Conservation (phyloP, 805 yeast species). For the Hanseniaspora hatyaiensis region DNA sequence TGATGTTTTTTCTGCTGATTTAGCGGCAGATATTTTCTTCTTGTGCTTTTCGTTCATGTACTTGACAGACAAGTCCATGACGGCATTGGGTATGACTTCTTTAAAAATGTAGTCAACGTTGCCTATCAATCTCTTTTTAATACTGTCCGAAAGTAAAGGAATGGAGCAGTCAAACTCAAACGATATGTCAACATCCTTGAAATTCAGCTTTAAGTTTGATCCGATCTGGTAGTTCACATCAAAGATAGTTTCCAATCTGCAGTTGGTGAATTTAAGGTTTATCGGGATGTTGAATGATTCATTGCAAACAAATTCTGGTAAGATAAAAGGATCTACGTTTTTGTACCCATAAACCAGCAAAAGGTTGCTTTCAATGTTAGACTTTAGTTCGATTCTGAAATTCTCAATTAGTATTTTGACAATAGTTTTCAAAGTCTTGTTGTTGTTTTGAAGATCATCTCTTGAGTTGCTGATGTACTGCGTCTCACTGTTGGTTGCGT, state of each 20-base stretch:
- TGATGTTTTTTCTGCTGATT: too few relatives aligned
- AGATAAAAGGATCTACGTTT: constrained; percentile 24
- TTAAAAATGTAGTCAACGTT: constrained; percentile 29
- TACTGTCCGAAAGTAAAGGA: constrained; percentile 27
- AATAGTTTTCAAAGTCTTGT: constrained; percentile 26
- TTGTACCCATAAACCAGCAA: constrained; percentile 24
- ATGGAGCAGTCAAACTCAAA: constrained; percentile 31
- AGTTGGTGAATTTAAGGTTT: constrained; percentile 28
- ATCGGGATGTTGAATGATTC: constrained; percentile 30
- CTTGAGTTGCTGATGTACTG: constrained; percentile 15
- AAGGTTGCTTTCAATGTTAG: constrained; percentile 30
- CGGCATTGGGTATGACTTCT: constrained; percentile 28
- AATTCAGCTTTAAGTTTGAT: constrained; percentile 28
- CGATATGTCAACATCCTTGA: constrained; percentile 30
- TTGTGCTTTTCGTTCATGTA: constrained; percentile 7
- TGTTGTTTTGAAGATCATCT: constrained; percentile 27
- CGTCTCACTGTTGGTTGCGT: constrained; percentile 20
- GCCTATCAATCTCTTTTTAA: constrained; percentile 28
- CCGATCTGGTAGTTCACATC: constrained; percentile 21
- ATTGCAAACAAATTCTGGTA: constrained; percentile 28
- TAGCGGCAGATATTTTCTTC: not conserved
- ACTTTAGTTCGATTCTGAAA: constrained; percentile 27
- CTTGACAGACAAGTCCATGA: constrained; percentile 24
- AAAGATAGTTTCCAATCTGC: constrained; percentile 28
- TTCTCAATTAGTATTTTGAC: constrained; percentile 28